Percentiles rank a stretch among this genome's conserved stretches.
phyloP scores from a whole-genome alignment of 345 rosid genomes.

The Eucalyptus shirleyi region DNA sequence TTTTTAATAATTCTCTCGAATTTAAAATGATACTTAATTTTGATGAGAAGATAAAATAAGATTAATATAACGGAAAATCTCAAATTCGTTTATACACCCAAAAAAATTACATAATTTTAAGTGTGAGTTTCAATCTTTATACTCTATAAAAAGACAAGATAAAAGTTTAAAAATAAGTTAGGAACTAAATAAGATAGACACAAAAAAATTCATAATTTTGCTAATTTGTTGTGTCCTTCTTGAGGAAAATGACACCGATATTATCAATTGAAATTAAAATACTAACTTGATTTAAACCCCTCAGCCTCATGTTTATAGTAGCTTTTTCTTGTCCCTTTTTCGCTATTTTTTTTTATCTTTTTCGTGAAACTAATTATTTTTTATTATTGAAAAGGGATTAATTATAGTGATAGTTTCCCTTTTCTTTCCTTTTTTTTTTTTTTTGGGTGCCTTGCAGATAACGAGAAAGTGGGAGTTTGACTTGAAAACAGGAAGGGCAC shows the following conservation, averaged over 20 bases:
- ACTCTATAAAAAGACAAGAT: fast-evolving
- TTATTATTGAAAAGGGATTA: not conserved
- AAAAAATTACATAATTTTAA: no score
- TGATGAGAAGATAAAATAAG: not conserved
- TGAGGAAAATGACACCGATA: fast-evolving
- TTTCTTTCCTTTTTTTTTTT: not conserved
- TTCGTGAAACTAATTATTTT: not conserved
- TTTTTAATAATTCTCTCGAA: not conserved
- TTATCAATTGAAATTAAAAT: not conserved
- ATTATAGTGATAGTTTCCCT: not conserved
- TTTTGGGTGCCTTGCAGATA: not conserved
- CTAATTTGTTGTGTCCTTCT: no score
- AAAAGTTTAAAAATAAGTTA: fast-evolving
- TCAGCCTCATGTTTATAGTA: not conserved
- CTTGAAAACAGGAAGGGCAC: not conserved
- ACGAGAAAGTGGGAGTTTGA: not conserved
- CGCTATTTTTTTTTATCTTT: not conserved
- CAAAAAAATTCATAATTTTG: no score
- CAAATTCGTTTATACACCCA: no score
- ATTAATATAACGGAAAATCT: no score
- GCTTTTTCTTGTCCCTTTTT: not conserved
- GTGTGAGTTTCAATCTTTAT: no score
- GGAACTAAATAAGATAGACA: no score
- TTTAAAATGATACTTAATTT: not conserved
- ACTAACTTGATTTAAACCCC: not conserved